phyloP scores from a whole-genome alignment of 345 rosid species.

The Brassica juncea region DNA sequence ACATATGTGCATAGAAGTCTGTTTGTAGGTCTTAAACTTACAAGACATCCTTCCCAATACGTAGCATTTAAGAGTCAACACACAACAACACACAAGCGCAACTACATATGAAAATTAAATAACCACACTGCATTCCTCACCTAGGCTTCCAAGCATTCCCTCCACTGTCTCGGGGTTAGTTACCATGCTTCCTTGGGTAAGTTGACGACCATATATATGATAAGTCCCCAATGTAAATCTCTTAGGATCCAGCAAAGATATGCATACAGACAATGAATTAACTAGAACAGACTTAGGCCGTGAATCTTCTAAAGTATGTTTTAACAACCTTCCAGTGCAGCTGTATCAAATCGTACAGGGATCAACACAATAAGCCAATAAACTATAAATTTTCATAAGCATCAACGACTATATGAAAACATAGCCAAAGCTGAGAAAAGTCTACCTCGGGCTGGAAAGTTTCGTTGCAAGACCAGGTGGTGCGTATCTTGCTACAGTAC shows the following conservation, averaged over 20 bases:
- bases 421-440: slow-evolving; percentile 24
- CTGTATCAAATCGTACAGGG: slow-evolving; percentile 45
- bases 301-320: slow-evolving; percentile 80
- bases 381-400: slow-evolving; percentile 3
- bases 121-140: slow-evolving; percentile 44
- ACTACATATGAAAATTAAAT: slow-evolving; percentile 10
- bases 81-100: slow-evolving; percentile 2
- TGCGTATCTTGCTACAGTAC: slow-evolving; percentile 80
- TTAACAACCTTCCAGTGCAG: slow-evolving; percentile 78
- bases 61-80: not conserved
- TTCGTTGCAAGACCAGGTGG: slow-evolving; percentile 81
- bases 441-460: slow-evolving; percentile 74
- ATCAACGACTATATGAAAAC: slow-evolving; percentile 5
- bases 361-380: slow-evolving; percentile 14
- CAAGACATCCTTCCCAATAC: not conserved
- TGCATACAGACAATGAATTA: slow-evolving; percentile 83
- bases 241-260: slow-evolving; percentile 89
- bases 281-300: slow-evolving; percentile 90
- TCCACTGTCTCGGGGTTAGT: slow-evolving; percentile 75
- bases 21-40: not conserved
- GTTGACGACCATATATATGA: slow-evolving; percentile 63
- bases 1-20: not conserved
- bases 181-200: slow-evolving; percentile 58
- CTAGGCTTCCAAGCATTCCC: slow-evolving; percentile 88
- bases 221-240: slow-evolving; percentile 64